phyloP scores from a whole-genome alignment of 2,329 filamentous ascomycete genomes.

The Scedosporium aurantiacum region DNA sequence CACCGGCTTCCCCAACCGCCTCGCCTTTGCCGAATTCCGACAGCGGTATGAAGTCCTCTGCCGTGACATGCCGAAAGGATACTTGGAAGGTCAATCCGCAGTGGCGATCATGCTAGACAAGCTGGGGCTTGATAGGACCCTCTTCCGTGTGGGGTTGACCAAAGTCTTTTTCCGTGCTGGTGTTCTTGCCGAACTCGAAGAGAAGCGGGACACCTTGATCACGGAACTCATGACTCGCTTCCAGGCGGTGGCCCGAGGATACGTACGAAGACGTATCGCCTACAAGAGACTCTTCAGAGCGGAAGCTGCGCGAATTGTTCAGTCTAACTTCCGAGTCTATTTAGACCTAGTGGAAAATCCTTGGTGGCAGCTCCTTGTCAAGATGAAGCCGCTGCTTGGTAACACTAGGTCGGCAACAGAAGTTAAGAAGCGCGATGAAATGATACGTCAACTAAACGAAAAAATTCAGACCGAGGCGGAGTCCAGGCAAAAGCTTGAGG shows the following conservation, averaged over 20 bases:
- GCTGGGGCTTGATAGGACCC: slow-evolving; percentile 69
- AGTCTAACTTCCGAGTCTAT: slow-evolving; percentile 88
- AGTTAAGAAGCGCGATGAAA: slow-evolving; percentile 88
- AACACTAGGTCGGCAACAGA: slow-evolving; percentile 85
- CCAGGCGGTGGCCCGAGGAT: slow-evolving; percentile 84
- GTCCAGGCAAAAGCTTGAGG: slow-evolving; percentile 72
- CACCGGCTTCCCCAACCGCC: slow-evolving; percentile 89
- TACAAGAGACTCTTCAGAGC: slow-evolving; percentile 91
- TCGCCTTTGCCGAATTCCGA: slow-evolving; percentile 87
- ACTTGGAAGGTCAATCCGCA: slow-evolving; percentile 79
- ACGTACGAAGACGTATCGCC: slow-evolving; percentile 74
- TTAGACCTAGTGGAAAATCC: slow-evolving; percentile 81
- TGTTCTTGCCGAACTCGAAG: slow-evolving; percentile 91
- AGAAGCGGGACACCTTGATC: slow-evolving; percentile 85
- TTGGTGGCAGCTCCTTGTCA: slow-evolving; percentile 93
- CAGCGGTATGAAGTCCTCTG: slow-evolving; percentile 94
- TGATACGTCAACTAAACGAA: slow-evolving; percentile 76
- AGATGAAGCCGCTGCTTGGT: slow-evolving; percentile 90
- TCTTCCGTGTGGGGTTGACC: slow-evolving; percentile 88
- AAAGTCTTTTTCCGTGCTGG: slow-evolving; percentile 98
- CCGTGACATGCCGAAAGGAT: slow-evolving; percentile 74
- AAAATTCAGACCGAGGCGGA: slow-evolving; percentile 69
- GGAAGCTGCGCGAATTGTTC: slow-evolving; percentile 89
- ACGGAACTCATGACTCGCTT: slow-evolving; percentile 89
- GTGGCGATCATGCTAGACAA: slow-evolving; percentile 82